Base-by-base conservation (phyloP, 768 basidiomycete genomes). In the Pleurotus djamor region DNA sequence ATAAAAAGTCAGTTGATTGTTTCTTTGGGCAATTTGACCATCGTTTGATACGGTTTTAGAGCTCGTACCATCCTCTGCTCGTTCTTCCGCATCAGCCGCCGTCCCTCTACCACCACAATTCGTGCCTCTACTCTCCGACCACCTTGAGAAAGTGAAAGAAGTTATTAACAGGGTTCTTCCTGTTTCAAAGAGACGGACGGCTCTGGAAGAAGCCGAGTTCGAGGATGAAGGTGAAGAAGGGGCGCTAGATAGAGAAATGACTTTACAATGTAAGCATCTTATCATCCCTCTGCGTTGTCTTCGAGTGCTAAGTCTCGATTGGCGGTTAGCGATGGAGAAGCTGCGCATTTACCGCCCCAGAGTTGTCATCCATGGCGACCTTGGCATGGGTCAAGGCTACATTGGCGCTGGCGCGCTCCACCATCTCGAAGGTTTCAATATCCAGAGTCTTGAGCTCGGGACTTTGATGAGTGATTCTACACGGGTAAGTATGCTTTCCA, bases 171-270 rank as follows among this genome's bases (percentile, higher is more conserved):
- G 82, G 37, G 87, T 91, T 5, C 74, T 99, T 38, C 97, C 97
- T 1, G 72, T 87, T 17, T 83, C 86, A 67, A 96, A 95, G 77
- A 86, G 85, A 66, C 80, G 88, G 17, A 91, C 83, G 48, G 92
- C 94, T 0, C 74, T 98, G 13, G 96, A 98, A 69, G 97, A 99
- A 70, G 97, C 97, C 0, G 92, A 94, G 71, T 99, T 80, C 74
- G 95, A 98, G 66, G 93, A 95, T 57, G 77, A 74, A 32, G 85
- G 80, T 16, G 86, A 89, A 54, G 88, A 88, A n/a, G 87, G 88
- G n/a, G 91, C 89, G 0, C 80, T 98, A 45, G 91, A 93, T 66
- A 83, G 91, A 65, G 95, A 98, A 69, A 83, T 94, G 81, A 79
- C 91, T 74, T 79, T 94, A 72, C 92, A 96, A 75, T 84, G 94